These are phyloP conservation scores for Camillea tinctor DNA, from an alignment of 2,329 filamentous ascomycete species.

Conservation along the genomic window DNA sequence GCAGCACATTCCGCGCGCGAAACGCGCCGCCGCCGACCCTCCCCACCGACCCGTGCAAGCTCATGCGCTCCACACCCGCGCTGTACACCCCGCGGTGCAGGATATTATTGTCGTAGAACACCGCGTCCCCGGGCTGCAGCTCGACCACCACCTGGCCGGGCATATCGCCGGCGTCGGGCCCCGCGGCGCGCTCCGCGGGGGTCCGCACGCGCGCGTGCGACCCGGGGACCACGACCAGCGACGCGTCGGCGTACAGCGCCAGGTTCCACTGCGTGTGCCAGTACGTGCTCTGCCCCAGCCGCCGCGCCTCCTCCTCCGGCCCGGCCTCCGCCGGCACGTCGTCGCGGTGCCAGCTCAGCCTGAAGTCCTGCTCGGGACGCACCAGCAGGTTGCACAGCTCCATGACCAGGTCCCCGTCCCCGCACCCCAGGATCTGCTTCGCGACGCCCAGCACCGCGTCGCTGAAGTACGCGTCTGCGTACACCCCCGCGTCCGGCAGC, in stretches of 20 bases:
- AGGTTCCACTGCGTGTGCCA: constrained; percentile 88
- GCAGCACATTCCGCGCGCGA: constrained; percentile 69
- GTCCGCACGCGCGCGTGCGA: constrained; percentile 73
- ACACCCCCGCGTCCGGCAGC: constrained; percentile 60
- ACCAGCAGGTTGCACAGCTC: constrained; percentile 87
- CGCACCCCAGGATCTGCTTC: constrained; percentile 58
- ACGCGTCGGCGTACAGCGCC: constrained; percentile 68
- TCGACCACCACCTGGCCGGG: constrained; percentile 64
- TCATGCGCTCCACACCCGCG: constrained; percentile 59
- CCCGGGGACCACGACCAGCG: constrained; percentile 73
- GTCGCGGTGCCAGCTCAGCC: constrained; percentile 81
- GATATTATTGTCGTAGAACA: constrained; percentile 91
- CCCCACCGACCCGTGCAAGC: constrained; percentile 71
- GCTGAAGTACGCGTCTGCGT: constrained; percentile 72
- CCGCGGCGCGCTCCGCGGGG: constrained; percentile 64
- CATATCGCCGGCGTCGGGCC: constrained; percentile 60
- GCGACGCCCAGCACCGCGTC: constrained; percentile 61
- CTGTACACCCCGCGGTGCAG: constrained; percentile 70
- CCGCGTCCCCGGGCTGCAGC: constrained; percentile 72
- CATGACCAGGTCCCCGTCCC: constrained; percentile 61
- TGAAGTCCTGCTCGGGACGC: constrained; percentile 68
- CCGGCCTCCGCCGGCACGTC: constrained; percentile 69
- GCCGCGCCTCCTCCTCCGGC: constrained; percentile 63
- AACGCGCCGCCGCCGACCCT: constrained; percentile 52
- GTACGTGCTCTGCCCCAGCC: constrained; percentile 56